These are phyloP conservation scores for Microcera coccophila DNA, from an alignment of 2,329 filamentous ascomycete genomes.

Conservation along the genomic window DNA sequence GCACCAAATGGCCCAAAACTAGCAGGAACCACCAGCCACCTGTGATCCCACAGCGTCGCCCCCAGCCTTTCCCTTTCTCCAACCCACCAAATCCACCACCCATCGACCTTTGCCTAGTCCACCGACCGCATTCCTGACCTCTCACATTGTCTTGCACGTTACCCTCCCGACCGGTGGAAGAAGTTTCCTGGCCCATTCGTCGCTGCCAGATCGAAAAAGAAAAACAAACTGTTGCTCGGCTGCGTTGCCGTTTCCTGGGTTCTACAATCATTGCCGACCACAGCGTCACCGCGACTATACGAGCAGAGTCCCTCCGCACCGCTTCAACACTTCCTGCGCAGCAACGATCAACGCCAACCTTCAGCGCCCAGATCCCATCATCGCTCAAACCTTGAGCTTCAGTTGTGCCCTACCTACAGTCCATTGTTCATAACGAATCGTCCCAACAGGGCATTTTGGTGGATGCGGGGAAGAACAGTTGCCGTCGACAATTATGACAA, in stretches of 20 bases:
- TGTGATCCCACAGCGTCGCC: slow-evolving; percentile 18
- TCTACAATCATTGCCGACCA: background rate
- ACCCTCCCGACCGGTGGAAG: slow-evolving; percentile 18
- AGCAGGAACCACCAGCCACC: slow-evolving; percentile 29
- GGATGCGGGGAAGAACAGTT: slow-evolving; percentile 23
- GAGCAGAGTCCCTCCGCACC: background rate
- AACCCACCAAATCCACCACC: slow-evolving; percentile 21
- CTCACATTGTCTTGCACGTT: slow-evolving; percentile 26
- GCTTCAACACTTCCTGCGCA: background rate
- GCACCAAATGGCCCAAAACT: slow-evolving; percentile 7
- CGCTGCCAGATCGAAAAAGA: slow-evolving; percentile 15
- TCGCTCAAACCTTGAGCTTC: no score
- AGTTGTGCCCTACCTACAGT: no score
- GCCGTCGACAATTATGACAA: slow-evolving; percentile 28
- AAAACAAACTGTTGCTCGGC: background rate
- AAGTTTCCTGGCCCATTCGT: slow-evolving; percentile 10
- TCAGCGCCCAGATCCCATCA: no score
- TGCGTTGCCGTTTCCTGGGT: background rate
- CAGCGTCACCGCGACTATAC: background rate
- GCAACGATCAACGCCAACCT: background rate
- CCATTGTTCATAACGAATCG: no score
- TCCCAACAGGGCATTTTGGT: slow-evolving; percentile 26
- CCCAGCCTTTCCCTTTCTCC: slow-evolving; percentile 30
- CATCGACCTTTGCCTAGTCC: slow-evolving; percentile 15
- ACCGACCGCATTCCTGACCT: slow-evolving; percentile 27